Conservation (phyloP, 371 early-diverging fungal species). For the Amoeboaphelidium protococcarum region DNA sequence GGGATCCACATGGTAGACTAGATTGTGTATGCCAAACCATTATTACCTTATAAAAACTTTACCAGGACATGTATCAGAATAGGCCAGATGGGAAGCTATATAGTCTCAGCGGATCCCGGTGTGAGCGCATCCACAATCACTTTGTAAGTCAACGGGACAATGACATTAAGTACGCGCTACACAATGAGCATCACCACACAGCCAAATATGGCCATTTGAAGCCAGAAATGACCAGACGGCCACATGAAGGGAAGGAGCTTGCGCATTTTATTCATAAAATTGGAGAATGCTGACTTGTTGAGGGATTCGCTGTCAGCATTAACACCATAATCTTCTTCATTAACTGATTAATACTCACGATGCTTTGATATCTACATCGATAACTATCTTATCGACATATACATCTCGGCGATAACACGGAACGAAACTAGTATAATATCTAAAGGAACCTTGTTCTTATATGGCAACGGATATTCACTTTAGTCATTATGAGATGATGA, state of each 20-base stretch:
- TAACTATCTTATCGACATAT: too few species aligned
- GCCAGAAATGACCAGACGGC: slow-evolving; percentile 24
- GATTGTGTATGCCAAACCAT: slow-evolving; percentile 45
- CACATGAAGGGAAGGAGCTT: slow-evolving; percentile 54
- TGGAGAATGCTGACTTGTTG: background rate
- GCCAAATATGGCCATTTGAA: slow-evolving; percentile 36
- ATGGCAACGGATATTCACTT: too few species aligned
- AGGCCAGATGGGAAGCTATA: slow-evolving; percentile 24
- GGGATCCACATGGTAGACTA: slow-evolving; percentile 72
- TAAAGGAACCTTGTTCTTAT: too few species aligned
- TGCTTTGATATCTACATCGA: too few species aligned
- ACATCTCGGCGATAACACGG: too few species aligned
- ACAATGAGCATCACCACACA: slow-evolving; percentile 33
- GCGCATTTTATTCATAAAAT: slow-evolving; percentile 2
- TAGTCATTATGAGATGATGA: too few species aligned
- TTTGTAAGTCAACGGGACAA: slow-evolving; percentile 52
- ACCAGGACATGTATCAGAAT: slow-evolving; percentile 37
- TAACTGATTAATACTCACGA: too few species aligned
- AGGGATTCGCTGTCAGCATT: background rate
- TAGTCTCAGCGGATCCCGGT: slow-evolving; percentile 2
- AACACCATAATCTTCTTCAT: too few species aligned
- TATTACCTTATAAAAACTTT: slow-evolving; percentile 24
- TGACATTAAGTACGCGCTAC: slow-evolving; percentile 49
- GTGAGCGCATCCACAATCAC: slow-evolving; percentile 34
- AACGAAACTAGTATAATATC: too few species aligned